Conservation (phyloP, 1,284 basidiomycete genomes). For the Microbotryum silenes-acaulis region DNA sequence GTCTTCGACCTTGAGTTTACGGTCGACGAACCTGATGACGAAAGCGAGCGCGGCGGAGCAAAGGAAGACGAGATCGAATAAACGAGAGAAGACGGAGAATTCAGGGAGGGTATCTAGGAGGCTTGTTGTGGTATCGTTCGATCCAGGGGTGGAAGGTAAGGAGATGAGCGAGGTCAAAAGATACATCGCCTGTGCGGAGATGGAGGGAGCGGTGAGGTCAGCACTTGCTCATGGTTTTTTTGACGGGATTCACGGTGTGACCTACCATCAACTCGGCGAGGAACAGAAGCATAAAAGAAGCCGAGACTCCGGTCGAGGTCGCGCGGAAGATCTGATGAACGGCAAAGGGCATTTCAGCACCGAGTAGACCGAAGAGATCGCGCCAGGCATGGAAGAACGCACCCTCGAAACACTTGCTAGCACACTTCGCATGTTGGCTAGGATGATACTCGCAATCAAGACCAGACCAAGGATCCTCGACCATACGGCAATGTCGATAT, state of each 20-base stretch:
- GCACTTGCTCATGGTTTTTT: not conserved
- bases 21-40: slow-evolving; percentile 29
- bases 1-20: slow-evolving; percentile 33
- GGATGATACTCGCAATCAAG: slow-evolving; percentile 42
- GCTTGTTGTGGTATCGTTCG: slow-evolving; percentile 22
- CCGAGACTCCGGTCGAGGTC: slow-evolving; percentile 40
- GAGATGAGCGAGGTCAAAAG: slow-evolving; percentile 45
- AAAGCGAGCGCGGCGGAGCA: slow-evolving; percentile 37
- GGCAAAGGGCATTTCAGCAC: not conserved
- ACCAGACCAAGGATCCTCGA: slow-evolving; percentile 41
- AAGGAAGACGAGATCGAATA: slow-evolving; percentile 43
- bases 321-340: slow-evolving; percentile 38
- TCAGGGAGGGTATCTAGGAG: slow-evolving; percentile 42
- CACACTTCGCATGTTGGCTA: slow-evolving; percentile 42
- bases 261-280: slow-evolving; percentile 43
- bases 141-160: slow-evolving; percentile 37
- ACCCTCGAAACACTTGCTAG: slow-evolving; percentile 40
- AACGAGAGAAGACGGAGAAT: slow-evolving; percentile 42
- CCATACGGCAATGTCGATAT: slow-evolving; percentile 42
- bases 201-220: not conserved
- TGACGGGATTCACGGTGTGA: not conserved
- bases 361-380: too few relatives aligned
- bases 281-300: slow-evolving; percentile 43
- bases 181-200: slow-evolving; percentile 40
- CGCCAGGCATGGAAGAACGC: not conserved